These are phyloP conservation scores for Boletus albobrunnescens DNA, from an alignment of 1,284 basidiomycete genomes.

Conservation along the genomic window DNA sequence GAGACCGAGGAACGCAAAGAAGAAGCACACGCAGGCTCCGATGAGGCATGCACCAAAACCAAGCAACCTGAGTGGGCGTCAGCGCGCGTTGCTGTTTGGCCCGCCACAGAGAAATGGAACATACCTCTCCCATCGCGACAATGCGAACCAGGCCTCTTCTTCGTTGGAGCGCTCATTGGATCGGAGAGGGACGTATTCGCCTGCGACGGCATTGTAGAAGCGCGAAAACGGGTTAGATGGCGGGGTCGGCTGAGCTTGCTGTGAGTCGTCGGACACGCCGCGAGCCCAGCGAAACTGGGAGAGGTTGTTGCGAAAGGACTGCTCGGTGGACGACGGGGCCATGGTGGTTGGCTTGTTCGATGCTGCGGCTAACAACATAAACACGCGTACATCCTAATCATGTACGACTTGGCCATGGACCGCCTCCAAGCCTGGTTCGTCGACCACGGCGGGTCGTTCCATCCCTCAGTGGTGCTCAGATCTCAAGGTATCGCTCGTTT, in stretches of 20 bases:
- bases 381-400: constrained; percentile 3
- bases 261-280: constrained; percentile 70
- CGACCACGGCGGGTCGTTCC: constrained; percentile 16
- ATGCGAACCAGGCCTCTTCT: constrained; percentile 94
- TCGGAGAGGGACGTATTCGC: constrained; percentile 86
- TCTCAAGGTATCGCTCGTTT: constrained; percentile 5
- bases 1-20: constrained; percentile 89
- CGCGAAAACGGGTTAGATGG: constrained; percentile 60
- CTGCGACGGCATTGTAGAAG: constrained; percentile 72
- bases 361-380: not conserved
- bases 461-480: constrained; percentile 11
- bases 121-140: constrained; percentile 86
- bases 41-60: constrained; percentile 91
- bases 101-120: not conserved
- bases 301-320: constrained; percentile 64
- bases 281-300: constrained; percentile 86
- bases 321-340: constrained; percentile 41
- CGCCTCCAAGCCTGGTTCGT: constrained; percentile 14
- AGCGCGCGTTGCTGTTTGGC: not conserved
- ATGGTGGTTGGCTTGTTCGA: constrained; percentile 2
- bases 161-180: constrained; percentile 84
- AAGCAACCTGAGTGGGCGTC: constrained; percentile 55
- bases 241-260: constrained; percentile 37
- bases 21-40: constrained; percentile 92
- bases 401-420: constrained; percentile 13